These are phyloP conservation scores for Aspergillus japonicus DNA, from an alignment of 2,329 filamentous ascomycete genomes.

Conservation along the genomic window DNA sequence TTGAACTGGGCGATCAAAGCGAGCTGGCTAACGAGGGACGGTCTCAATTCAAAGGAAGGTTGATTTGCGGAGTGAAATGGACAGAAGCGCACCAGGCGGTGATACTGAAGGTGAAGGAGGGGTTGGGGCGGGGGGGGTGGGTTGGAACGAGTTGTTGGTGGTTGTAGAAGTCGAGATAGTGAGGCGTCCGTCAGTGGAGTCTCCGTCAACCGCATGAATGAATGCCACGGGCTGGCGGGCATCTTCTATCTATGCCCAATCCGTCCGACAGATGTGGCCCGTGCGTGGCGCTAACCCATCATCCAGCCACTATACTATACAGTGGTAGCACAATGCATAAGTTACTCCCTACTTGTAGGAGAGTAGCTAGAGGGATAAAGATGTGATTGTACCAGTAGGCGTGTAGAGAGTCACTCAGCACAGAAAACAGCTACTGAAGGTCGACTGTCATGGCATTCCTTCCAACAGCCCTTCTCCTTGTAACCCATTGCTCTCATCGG, in stretches of 20 bases:
- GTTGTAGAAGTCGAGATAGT: not conserved
- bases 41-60: not conserved
- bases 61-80: not conserved
- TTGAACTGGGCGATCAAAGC: not conserved
- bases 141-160: conserved; percentile 6
- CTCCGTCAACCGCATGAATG: too few relatives aligned
- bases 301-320: not conserved
- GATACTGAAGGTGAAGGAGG: conserved; percentile 5
- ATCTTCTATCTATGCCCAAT: too few relatives aligned
- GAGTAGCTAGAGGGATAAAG: too few relatives aligned
- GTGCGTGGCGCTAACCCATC: conserved; percentile 13
- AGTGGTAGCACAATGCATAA: too few relatives aligned
- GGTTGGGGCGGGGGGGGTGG: not conserved
- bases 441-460: too few relatives aligned
- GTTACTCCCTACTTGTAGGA: too few relatives aligned
- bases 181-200: not conserved
- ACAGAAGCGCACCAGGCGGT: conserved; percentile 1
- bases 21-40: not conserved
- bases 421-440: too few relatives aligned
- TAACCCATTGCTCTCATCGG: too few relatives aligned
- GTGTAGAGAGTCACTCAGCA: too few relatives aligned
- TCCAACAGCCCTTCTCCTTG: too few relatives aligned
- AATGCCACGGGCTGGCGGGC: too few relatives aligned
- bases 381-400: too few relatives aligned
- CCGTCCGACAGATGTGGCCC: conserved; percentile 8